These are phyloP conservation scores for Fusarium falciforme DNA, from an alignment of 2,329 filamentous ascomycete genomes.

Conservation along the genomic window DNA sequence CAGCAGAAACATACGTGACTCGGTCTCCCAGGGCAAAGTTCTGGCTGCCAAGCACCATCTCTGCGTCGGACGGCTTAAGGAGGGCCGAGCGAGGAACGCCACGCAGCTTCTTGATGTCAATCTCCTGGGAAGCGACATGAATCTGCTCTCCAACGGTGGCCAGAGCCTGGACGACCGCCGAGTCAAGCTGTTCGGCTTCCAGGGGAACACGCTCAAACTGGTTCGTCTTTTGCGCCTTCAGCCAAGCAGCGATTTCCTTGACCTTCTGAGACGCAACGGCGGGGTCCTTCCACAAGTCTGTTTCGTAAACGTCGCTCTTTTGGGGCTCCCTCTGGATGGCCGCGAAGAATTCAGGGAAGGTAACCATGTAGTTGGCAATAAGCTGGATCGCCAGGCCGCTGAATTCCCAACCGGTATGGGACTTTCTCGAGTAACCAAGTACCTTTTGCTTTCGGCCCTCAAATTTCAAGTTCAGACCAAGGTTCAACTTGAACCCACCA, in stretches of 20 bases:
- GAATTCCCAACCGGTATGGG: conserved; percentile 92
- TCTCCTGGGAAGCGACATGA: conserved; percentile 61
- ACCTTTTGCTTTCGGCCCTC: conserved; percentile 96
- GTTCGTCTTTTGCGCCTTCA: conserved; percentile 91
- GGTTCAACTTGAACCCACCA: conserved; percentile 84
- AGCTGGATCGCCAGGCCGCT: conserved; percentile 85
- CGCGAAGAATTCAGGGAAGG: conserved; percentile 95
- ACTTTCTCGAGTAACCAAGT: conserved; percentile 91
- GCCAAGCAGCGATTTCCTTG: conserved; percentile 93
- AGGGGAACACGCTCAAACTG: conserved; percentile 95
- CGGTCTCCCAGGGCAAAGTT: conserved; percentile 87
- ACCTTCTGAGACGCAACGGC: conserved; percentile 80
- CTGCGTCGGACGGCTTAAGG: conserved; percentile 94
- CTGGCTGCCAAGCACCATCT: conserved; percentile 89
- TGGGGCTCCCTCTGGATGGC: conserved; percentile 88
- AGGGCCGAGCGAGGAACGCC: conserved; percentile 88
- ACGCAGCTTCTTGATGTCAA: conserved; percentile 76
- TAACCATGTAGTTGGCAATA: conserved; percentile 88
- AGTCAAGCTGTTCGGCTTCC: conserved; percentile 96
- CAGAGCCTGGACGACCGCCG: conserved; percentile 84
- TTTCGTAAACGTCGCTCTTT: conserved; percentile 84
- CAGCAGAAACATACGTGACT: conserved; percentile 90
- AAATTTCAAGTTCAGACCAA: conserved; percentile 96
- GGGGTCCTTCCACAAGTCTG: conserved; percentile 83
- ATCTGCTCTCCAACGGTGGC: conserved; percentile 79